Conservation (phyloP, 2,329 filamentous ascomycete species). For the Alternaria postmessia region DNA sequence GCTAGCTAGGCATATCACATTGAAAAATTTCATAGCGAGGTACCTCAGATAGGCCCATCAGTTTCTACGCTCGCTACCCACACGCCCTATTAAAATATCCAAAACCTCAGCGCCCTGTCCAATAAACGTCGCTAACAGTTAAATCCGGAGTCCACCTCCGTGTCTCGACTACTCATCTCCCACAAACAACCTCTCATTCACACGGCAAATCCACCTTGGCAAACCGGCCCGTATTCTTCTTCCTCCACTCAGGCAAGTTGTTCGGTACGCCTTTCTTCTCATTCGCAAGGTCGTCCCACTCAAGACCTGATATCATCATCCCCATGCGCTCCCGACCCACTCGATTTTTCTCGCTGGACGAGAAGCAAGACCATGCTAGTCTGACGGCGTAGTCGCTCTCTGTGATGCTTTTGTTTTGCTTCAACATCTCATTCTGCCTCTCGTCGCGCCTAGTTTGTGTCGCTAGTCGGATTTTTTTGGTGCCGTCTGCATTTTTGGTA, state of each 20-base stretch:
- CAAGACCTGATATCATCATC: slow-evolving; percentile 29
- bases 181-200: neutral
- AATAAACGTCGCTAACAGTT: neutral
- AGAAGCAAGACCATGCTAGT: slow-evolving; percentile 31
- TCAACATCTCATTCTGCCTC: slow-evolving; percentile 1
- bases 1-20: too few relatives aligned
- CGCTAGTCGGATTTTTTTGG: neutral
- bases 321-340: slow-evolving; percentile 18
- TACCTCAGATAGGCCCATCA: neutral
- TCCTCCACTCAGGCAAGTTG: slow-evolving; percentile 34
- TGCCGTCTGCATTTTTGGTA: neutral
- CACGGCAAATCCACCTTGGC: neutral
- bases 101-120: neutral
- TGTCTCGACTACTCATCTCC: neutral
- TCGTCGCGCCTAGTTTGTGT: neutral
- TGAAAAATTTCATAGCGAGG: neutral
- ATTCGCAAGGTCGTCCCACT: slow-evolving; percentile 15
- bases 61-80: neutral
- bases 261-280: slow-evolving; percentile 23
- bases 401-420: slow-evolving; percentile 23
- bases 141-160: neutral
- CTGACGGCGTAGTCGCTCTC: slow-evolving; percentile 14
- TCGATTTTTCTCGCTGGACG: slow-evolving; percentile 11
- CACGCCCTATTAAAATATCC: neutral
- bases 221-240: slow-evolving; percentile 23